These are phyloP conservation scores for Xylaria sp. DNA, from an alignment of 2,329 filamentous ascomycete genomes.

Conservation along the genomic window DNA sequence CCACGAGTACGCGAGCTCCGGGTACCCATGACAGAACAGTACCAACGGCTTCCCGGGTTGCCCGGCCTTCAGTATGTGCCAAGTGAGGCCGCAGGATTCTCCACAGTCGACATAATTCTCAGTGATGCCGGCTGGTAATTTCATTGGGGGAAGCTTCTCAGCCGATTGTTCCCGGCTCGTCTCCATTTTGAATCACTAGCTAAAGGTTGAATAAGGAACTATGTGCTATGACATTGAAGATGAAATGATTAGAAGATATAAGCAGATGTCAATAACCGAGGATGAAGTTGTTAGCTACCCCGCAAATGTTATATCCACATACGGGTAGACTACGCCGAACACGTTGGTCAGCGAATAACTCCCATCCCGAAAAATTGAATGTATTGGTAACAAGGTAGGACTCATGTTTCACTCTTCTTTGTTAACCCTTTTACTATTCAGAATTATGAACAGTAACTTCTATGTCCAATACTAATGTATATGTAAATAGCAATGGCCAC, in stretches of 20 bases:
- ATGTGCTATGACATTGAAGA: background rate
- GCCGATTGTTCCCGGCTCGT: background rate
- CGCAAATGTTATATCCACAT: background rate
- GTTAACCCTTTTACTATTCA: background rate
- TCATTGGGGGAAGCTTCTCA: conserved; percentile 39
- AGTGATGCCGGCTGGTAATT: conserved; percentile 64
- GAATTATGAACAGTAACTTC: background rate
- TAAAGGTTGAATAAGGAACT: background rate
- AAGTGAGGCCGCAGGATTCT: conserved; percentile 65
- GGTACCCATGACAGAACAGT: conserved; percentile 73
- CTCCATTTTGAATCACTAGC: conserved; percentile 17
- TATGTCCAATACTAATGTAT: background rate
- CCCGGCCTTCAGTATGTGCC: conserved; percentile 70
- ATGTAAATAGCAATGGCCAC: background rate
- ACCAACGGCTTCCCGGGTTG: conserved; percentile 62
- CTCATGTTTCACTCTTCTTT: no score
- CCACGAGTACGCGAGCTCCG: conserved; percentile 77
- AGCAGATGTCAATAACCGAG: background rate
- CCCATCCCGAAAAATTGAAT: background rate
- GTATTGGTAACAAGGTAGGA: no score
- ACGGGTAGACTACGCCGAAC: background rate
- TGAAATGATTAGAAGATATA: background rate
- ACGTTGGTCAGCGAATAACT: conserved; percentile 2
- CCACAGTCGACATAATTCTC: conserved; percentile 66
- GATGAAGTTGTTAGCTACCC: conserved; percentile 7